A percentile compares a stretch with the other conserved stretches of the same genome.
Conservation (phyloP, 2,329 filamentous ascomycete genomes). For the Raffaelea albimanens region DNA sequence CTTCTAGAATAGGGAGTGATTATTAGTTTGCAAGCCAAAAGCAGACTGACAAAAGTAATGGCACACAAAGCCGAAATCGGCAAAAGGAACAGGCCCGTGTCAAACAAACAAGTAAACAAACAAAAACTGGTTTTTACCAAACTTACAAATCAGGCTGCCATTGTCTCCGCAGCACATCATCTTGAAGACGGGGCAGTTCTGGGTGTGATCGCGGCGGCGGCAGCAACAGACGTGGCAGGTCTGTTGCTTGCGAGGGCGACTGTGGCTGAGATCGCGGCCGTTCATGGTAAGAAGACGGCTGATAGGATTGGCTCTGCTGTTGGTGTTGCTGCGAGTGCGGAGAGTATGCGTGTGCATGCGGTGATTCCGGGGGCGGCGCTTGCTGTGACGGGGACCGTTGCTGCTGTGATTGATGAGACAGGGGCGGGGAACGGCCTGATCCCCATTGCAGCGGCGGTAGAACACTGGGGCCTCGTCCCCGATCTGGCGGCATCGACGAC, state of each 20-base stretch:
- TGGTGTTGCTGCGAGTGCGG: slow-evolving; percentile 1
- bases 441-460: slow-evolving; percentile 11
- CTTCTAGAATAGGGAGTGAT: slow-evolving; percentile 25
- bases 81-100: no score
- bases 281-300: neutral
- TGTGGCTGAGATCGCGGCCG: slow-evolving; percentile 3
- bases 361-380: slow-evolving; percentile 4
- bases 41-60: no score
- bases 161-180: slow-evolving; percentile 36
- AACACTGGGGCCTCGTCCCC: slow-evolving; percentile 2
- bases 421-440: neutral
- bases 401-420: neutral
- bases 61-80: no score
- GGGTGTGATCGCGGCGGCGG: slow-evolving; percentile 12
- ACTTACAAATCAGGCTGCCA: slow-evolving; percentile 43
- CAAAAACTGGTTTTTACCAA: no score
- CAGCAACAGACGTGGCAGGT: slow-evolving; percentile 8
- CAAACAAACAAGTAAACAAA: no score
- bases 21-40: no score
- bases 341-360: neutral
- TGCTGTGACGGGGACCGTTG: slow-evolving; percentile 1
- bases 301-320: slow-evolving; percentile 2
- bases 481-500: slow-evolving; percentile 10
- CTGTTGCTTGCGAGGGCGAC: slow-evolving; percentile 3
- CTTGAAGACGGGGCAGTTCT: slow-evolving; percentile 37